Base-by-base conservation (phyloP, 345 rosid species). In the Syzygium grande region DNA sequence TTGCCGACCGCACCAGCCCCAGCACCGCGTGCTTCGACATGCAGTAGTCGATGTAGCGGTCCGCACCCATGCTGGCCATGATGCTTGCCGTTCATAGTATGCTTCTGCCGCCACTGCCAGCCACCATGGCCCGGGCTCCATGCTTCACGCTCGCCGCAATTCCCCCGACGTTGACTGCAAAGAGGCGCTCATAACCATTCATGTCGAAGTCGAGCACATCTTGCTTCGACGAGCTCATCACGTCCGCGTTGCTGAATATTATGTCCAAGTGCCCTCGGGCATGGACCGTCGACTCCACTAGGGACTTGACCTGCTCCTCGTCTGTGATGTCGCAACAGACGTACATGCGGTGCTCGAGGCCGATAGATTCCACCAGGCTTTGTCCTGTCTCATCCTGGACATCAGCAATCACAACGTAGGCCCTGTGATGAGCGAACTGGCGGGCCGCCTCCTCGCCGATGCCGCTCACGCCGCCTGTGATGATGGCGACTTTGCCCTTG, bases 191-290 rank as follows among this genome's bases (percentile, higher is more conserved):
- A 27, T 11, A 85, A 12, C 63, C 14, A 34, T 80, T 17, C 5
- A 87, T 46, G 79, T 91, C 90, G 21, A 89, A 78, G 52, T 65
- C 88, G 2, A 90, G 68, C 85, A 91, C 52, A 4, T 41, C 84
- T 61, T 13, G 34, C 68, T 27, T 61, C 4, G 90, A 87, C 38
- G 87, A 85, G 51, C 87, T 53, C 34, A 30, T 12, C 65, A 55
- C 63, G 53, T 92, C 93, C 1, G 90, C 92, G 49, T 91, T 92
- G 91, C 92, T 55, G 46, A 92, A 91, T 89, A 91, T 88, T 55
- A 92, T 52, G 79, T 93, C 92, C 1, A 93, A 86, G 25, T 52
- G 34, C 23, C 92, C 92, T 17, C 79, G 88, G 19, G 34, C 51
- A 11, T 49, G 61, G 17, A 88, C 88, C 3, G 93, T 91, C 59